phyloP scores from a whole-genome alignment of 352 stramenopile genomes.

The Peronosclerospora sorghi region DNA sequence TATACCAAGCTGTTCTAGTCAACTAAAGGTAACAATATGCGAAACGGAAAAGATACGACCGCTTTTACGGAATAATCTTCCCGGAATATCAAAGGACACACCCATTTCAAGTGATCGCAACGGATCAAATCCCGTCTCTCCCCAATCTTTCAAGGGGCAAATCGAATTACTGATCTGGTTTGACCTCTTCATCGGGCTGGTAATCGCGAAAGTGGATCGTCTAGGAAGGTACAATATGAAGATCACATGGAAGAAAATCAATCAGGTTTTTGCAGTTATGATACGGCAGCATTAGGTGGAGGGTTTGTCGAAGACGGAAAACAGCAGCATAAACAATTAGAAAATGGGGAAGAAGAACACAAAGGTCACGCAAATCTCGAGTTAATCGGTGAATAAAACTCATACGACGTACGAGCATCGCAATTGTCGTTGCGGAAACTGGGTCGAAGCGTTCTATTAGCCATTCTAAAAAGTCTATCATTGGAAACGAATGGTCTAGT shows the following conservation, averaged over 20 bases:
- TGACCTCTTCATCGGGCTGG: too few relatives aligned
- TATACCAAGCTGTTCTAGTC: too few relatives aligned
- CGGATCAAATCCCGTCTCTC: too few relatives aligned
- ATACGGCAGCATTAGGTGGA: constrained; percentile 49
- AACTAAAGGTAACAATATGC: too few relatives aligned
- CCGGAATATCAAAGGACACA: too few relatives aligned
- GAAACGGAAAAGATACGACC: too few relatives aligned
- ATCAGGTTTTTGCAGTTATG: constrained; percentile 57
- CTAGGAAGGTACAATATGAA: too few relatives aligned
- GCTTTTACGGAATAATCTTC: too few relatives aligned
- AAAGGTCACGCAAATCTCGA: constrained; percentile 30
- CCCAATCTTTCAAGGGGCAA: too few relatives aligned
- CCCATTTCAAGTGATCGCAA: too few relatives aligned
- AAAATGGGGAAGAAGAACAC: constrained; percentile 19
- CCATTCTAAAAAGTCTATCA: constrained; percentile 8
- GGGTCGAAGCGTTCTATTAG: constrained; percentile 1
- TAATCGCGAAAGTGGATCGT: too few relatives aligned
- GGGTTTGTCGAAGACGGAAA: constrained; percentile 48
- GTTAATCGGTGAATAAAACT: constrained; percentile 22
- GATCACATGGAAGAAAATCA: constrained; percentile 81
- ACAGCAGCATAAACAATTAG: constrained; percentile 26
- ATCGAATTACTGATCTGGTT: too few relatives aligned
- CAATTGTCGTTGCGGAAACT: constrained; percentile 22
- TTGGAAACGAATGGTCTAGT: constrained; percentile 15
- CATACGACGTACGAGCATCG: constrained; percentile 19